These are phyloP conservation scores for Cyberlindnera xylosilytica DNA, from an alignment of 805 yeast species.

Conservation along the genomic window DNA sequence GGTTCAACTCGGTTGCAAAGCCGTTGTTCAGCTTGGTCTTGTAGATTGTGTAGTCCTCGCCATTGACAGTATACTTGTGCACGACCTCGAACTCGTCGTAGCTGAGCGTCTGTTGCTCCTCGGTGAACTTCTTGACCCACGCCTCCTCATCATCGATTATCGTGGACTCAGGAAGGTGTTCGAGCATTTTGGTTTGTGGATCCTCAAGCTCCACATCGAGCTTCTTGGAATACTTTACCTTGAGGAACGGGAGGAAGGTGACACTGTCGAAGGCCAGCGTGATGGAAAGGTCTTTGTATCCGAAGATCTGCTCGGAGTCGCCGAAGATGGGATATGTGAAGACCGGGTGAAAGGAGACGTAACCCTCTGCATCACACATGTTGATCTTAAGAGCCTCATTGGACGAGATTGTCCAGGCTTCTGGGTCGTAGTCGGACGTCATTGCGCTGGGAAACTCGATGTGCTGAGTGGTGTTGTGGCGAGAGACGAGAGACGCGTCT, in stretches of 20 bases:
- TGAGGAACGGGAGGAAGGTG: conserved; percentile 71
- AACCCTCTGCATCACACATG: conserved; percentile 54
- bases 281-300: conserved; percentile 69
- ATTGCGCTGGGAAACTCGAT: conserved; percentile 8
- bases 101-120: conserved; percentile 40
- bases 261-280: conserved; percentile 68
- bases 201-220: conserved; percentile 56
- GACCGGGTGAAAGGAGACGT: conserved; percentile 65
- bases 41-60: conserved; percentile 48
- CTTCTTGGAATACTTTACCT: conserved; percentile 52
- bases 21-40: conserved; percentile 36
- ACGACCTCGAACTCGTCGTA: conserved; percentile 37
- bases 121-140: conserved; percentile 60
- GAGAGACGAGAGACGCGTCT: too few relatives aligned
- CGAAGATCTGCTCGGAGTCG: conserved; percentile 83
- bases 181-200: conserved; percentile 50
- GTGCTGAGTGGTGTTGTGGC: too few relatives aligned
- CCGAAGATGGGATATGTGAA: conserved; percentile 95
- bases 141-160: conserved; percentile 58
- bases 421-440: conserved; percentile 54
- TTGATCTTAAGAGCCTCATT: conserved; percentile 64
- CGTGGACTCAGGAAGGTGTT: conserved; percentile 59
- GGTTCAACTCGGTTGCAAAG: conserved; percentile 51
- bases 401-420: conserved; percentile 71
- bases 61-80: conserved; percentile 32